Evolutionary conservation across 257 asterid species (phyloP), one percentile per base, ranked within the genome.

Genomic region (Solanum okadae): DNA sequence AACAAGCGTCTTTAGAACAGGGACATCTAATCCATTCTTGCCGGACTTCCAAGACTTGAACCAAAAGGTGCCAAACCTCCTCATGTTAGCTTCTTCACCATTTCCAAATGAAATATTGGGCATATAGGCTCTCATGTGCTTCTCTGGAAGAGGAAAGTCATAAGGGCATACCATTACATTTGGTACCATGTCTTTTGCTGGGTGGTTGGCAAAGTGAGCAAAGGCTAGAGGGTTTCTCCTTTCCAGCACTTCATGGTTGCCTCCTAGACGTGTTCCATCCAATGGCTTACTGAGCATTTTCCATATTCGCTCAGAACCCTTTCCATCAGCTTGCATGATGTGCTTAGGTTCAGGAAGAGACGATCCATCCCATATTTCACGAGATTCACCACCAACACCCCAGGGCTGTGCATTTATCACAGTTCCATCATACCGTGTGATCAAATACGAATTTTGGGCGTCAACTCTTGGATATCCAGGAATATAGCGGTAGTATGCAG

Each of bases 381-480:
- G 95, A 85, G 94, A 90, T 86, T 94, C 99, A 59, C 96, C 97
- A 27, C 99, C 98, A 6, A 34, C 83, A 68, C 98, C 99, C 99
- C 99, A 97, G 4, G 99, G 98, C 90, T 96, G 97, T 56, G 98
- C 99, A 27, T 96, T 95, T 76, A 97, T 95, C 85, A 97, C 96
- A 15, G 95, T 92, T n/a, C 98, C 99, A 38, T 97, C 99, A 87
- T 96, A 97, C 90, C 99, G 93, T n/a, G 99, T 96, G 91, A 97
- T 97, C 88, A 97, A 86, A 79, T 96, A 96, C 4, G 99, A 94
- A 90, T 96, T 97, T 56, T 93, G 94, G 87, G 93, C 83, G 90
- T 96, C 98, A 33, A 97, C 97, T 90, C 96, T 92, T 5, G 99
- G 99, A 88, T 97, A 97, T 89, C 99, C 99, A 81, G 99, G 98